Conservation (phyloP, 2,329 filamentous ascomycete species). For the Botryosphaeria agaves region DNA sequence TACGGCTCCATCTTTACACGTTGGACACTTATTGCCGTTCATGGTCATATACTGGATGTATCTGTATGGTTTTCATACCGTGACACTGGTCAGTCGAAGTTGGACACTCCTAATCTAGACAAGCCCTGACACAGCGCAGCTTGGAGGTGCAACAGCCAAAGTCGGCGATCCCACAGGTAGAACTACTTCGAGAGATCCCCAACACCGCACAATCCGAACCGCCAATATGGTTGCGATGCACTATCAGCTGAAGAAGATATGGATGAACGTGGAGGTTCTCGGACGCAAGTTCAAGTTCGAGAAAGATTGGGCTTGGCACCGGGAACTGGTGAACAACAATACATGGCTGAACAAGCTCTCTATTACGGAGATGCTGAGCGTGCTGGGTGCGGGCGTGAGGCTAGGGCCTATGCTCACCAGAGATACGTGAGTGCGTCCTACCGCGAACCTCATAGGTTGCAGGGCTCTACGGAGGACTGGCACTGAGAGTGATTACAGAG, state of each 20-base stretch:
- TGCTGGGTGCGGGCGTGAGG: conserved; percentile 56
- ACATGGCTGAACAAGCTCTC: conserved; percentile 61
- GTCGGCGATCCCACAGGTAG: conserved; percentile 66
- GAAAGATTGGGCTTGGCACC: conserved; percentile 46
- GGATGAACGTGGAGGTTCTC: conserved; percentile 52
- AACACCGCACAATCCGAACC: conserved; percentile 36
- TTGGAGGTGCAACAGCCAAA: conserved; percentile 60
- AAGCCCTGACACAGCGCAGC: conserved; percentile 15
- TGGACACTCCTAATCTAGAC: background rate
- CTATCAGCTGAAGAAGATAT: conserved; percentile 54
- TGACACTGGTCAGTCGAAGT: conserved; percentile 36
- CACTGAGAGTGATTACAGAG: conserved; percentile 35
- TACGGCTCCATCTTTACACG: conserved; percentile 60
- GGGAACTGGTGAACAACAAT: conserved; percentile 62
- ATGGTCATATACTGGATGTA: conserved; percentile 81
- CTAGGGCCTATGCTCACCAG: conserved; percentile 76
- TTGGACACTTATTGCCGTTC: conserved; percentile 64
- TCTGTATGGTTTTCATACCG: conserved; percentile 51
- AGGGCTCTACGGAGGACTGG: background rate
- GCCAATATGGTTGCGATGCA: conserved; percentile 49
- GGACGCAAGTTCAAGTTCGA: conserved; percentile 48
- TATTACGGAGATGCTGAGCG: conserved; percentile 57
- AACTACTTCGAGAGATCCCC: conserved; percentile 39
- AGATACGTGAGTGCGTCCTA: conserved; percentile 51
- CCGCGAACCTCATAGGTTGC: no score